These are phyloP conservation scores for Neonectria neomacrospora DNA, from an alignment of 2,329 filamentous ascomycete genomes.

Conservation along the genomic window DNA sequence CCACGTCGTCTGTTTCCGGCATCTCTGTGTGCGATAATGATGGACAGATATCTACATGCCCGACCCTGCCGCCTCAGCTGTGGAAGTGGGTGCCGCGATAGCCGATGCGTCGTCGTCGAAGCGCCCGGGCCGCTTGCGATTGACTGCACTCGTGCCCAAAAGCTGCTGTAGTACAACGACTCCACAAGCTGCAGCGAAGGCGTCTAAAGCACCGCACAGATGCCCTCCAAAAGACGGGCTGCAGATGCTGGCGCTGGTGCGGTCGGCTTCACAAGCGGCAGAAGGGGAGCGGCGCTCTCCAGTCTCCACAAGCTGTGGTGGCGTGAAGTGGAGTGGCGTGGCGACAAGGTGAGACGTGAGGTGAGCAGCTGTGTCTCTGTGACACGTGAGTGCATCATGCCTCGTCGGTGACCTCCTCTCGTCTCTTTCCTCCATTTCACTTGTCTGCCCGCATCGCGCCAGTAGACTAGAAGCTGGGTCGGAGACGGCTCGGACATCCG, in stretches of 20 bases:
- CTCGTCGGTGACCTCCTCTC: not conserved
- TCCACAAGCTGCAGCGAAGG: not conserved
- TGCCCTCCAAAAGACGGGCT: not conserved
- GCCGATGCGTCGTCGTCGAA: conserved; percentile 25
- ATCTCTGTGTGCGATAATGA: not conserved
- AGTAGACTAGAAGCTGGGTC: not conserved
- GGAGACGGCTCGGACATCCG: conserved; percentile 1
- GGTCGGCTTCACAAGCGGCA: conserved; percentile 4
- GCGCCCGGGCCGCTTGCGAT: conserved; percentile 13
- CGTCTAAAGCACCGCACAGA: not conserved
- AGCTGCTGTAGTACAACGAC: not conserved
- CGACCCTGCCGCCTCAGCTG: not conserved
- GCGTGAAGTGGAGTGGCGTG: conserved; percentile 8
- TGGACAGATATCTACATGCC: not conserved
- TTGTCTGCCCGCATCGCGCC: not conserved
- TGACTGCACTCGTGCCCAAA: not conserved
- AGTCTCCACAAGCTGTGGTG: not conserved
- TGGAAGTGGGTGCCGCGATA: conserved; percentile 16
- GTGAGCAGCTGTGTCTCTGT: not conserved
- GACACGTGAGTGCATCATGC: conserved; percentile 4
- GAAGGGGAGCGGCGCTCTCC: conserved; percentile 6
- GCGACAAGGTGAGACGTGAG: conserved; percentile 2
- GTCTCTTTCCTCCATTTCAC: not conserved
- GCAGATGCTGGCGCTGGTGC: not conserved
- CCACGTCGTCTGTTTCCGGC: conserved; percentile 1